Conservation (phyloP, 1,284 basidiomycete species). For the Fereydounia khargensis region DNA sequence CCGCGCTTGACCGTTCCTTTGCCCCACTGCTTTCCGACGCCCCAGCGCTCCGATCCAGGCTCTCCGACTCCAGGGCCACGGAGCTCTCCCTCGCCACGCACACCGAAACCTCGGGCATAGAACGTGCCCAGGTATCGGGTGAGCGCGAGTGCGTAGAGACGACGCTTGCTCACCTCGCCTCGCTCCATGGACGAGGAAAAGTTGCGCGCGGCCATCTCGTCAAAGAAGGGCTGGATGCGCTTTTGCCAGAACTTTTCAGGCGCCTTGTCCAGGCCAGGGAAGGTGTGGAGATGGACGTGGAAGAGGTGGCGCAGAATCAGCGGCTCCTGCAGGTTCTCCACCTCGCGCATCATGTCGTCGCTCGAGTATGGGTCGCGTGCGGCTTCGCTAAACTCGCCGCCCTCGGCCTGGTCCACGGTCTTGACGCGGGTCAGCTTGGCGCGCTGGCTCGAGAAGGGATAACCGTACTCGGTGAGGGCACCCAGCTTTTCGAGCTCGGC, state of each 20-base stretch:
- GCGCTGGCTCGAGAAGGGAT: slow-evolving; percentile 43
- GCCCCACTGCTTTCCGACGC: slow-evolving; percentile 56
- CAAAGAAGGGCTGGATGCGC: slow-evolving; percentile 51
- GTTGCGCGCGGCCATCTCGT: slow-evolving; percentile 45
- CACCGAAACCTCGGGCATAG: slow-evolving; percentile 49
- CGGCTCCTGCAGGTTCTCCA: slow-evolving; percentile 43
- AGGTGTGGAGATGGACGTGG: slow-evolving; percentile 45
- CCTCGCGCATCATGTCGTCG: slow-evolving; percentile 36
- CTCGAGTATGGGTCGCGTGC: slow-evolving; percentile 44
- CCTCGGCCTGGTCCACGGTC: slow-evolving; percentile 29
- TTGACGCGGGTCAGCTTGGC: slow-evolving; percentile 40
- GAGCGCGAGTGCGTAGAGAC: slow-evolving; percentile 38
- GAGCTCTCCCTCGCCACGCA: slow-evolving; percentile 48
- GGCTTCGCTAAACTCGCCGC: slow-evolving; percentile 30
- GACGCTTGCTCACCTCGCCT: slow-evolving; percentile 42
- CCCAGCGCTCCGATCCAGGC: slow-evolving; percentile 50
- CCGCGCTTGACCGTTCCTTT: slow-evolving; percentile 56
- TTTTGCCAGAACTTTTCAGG: slow-evolving; percentile 51
- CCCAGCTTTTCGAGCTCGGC: slow-evolving; percentile 45
- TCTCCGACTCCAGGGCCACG: slow-evolving; percentile 51
- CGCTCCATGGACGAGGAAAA: slow-evolving; percentile 49
- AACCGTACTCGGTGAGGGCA: slow-evolving; percentile 49
- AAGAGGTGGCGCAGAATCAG: slow-evolving; percentile 53
- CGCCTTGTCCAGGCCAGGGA: slow-evolving; percentile 48
- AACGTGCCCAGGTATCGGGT: slow-evolving; percentile 53